Conservation (phyloP, 1,284 basidiomycete genomes). For the Microbotryum violaceum region DNA sequence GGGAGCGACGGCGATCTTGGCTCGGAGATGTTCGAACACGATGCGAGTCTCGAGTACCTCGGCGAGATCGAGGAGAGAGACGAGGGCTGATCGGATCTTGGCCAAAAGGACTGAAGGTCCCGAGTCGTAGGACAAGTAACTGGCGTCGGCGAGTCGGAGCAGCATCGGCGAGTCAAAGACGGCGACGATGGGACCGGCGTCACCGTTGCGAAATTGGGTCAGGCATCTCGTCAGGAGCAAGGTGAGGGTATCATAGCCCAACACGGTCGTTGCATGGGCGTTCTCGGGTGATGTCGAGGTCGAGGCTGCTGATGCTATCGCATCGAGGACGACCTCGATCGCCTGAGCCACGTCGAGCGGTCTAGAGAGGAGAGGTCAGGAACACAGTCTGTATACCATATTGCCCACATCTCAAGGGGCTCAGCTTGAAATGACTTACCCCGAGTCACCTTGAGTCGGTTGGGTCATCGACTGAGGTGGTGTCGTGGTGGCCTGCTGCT, state of each 20-base stretch:
- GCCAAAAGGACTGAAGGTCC: constrained; percentile 8
- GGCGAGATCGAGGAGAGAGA: constrained; percentile 14
- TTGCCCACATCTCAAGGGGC: not conserved
- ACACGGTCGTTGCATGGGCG: not conserved
- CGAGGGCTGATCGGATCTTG: constrained; percentile 12
- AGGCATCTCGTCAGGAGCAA: constrained; percentile 11
- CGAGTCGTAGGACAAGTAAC: constrained; percentile 20
- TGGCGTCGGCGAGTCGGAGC: not conserved
- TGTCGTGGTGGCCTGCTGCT: not conserved
- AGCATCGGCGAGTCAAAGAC: constrained; percentile 4
- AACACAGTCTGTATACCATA: not conserved
- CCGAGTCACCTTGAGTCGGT: not conserved
- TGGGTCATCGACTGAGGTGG: not conserved
- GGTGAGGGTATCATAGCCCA: constrained; percentile 20
- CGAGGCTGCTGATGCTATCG: not conserved
- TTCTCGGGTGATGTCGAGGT: not conserved
- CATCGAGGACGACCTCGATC: constrained; percentile 10
- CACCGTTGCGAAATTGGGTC: not conserved
- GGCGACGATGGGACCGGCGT: constrained; percentile 1
- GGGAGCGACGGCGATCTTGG: constrained; percentile 17
- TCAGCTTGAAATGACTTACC: not conserved
- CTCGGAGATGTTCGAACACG: constrained; percentile 10
- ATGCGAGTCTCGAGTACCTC: constrained; percentile 1
- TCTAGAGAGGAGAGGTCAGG: not conserved
- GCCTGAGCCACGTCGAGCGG: constrained; percentile 11